Conservation (phyloP, 2,329 filamentous ascomycete species). For the Aspergillus luchuensis region DNA sequence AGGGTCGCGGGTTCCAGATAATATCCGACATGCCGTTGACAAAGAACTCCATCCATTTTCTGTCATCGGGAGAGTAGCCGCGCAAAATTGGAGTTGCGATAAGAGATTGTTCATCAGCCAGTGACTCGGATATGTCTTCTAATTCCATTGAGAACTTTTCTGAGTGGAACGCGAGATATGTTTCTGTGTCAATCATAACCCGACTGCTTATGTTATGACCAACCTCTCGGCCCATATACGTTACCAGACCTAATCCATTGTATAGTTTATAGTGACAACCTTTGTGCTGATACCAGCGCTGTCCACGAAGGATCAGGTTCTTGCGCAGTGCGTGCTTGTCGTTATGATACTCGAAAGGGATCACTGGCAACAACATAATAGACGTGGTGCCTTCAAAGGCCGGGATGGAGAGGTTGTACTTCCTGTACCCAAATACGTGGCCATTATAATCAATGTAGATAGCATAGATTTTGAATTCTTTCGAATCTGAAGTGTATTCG, state of each 20-base stretch:
- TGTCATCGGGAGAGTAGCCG: constrained; percentile 4
- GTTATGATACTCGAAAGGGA: constrained; percentile 29
- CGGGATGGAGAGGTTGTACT: constrained; percentile 34
- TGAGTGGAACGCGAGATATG: neutral
- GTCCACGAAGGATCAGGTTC: constrained; percentile 49
- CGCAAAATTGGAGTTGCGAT: neutral
- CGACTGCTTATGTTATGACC: constrained; percentile 12
- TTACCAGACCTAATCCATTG: too few relatives aligned
- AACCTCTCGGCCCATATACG: too few relatives aligned
- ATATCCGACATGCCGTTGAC: constrained; percentile 11
- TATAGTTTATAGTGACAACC: constrained; percentile 56
- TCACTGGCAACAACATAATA: neutral
- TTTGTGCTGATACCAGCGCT: constrained; percentile 49
- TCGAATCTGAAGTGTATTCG: too few relatives aligned
- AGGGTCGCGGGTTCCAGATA: constrained; percentile 1
- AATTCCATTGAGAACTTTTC: too few relatives aligned
- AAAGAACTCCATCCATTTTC: constrained; percentile 10
- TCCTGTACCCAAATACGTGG: constrained; percentile 32
- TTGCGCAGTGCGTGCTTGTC: constrained; percentile 42
- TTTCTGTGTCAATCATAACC: constrained; percentile 1
- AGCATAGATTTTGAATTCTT: too few relatives aligned
- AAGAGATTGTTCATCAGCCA: neutral
- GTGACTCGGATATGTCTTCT: neutral
- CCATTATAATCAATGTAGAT: constrained; percentile 29
- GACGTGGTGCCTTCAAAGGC: neutral